Evolutionary conservation across 2,329 filamentous ascomycete genomes (phyloP).

Genomic region (Ophiocordyceps camponoti-saundersi): DNA sequence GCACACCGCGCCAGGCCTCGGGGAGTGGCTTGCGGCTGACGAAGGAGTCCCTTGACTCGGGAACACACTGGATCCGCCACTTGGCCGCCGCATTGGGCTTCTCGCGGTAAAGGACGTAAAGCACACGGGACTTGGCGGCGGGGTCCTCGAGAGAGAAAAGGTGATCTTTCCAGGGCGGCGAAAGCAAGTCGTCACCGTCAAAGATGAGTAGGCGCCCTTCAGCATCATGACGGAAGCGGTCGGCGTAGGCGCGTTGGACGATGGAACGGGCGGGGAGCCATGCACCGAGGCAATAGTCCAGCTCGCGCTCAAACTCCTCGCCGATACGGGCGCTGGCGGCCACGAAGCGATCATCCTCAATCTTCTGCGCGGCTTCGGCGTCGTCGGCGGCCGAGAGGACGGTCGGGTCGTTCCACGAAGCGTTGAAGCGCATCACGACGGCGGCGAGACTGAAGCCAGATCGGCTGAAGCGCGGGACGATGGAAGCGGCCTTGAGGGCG

Average conservation of each 20-base stretch:
- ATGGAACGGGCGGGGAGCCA: constrained; percentile 81
- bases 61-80: constrained; percentile 92
- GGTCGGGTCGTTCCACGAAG: constrained; percentile 55
- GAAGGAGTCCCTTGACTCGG: constrained; percentile 70
- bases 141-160: constrained; percentile 69
- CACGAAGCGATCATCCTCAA: constrained; percentile 68
- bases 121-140: constrained; percentile 39
- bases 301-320: constrained; percentile 67
- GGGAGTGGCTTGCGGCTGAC: constrained; percentile 82
- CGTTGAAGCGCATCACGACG: constrained; percentile 65
- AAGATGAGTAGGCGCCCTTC: constrained; percentile 71
- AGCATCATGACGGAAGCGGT: constrained; percentile 49
- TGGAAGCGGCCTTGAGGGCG: constrained; percentile 48
- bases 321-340: constrained; percentile 71
- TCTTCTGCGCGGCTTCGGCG: constrained; percentile 40
- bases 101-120: constrained; percentile 89
- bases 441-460: constrained; percentile 73
- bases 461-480: constrained; percentile 71
- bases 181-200: constrained; percentile 35
- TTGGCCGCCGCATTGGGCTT: constrained; percentile 56
- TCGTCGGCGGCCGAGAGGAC: constrained; percentile 21
- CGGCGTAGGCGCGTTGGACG: constrained; percentile 59
- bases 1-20: constrained; percentile 78
- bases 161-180: constrained; percentile 92
- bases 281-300: constrained; percentile 55